Evolutionary conservation across 2,329 filamentous ascomycete genomes (phyloP).

Genomic region (Cladophialophora carrionii): DNA sequence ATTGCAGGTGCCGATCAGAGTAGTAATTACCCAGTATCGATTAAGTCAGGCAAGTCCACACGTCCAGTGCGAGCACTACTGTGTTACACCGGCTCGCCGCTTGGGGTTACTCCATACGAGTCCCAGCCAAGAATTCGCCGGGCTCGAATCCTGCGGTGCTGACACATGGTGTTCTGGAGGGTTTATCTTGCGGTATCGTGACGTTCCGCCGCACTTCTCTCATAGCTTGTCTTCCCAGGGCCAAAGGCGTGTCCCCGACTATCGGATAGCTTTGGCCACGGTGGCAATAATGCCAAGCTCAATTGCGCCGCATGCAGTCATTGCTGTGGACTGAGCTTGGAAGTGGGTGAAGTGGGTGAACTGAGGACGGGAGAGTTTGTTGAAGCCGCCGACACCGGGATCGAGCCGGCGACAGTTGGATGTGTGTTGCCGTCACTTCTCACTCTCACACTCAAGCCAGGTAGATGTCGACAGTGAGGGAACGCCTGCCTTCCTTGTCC

Average conservation of each 20-base stretch:
- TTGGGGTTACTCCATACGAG: background rate
- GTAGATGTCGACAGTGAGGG: slow-evolving; percentile 27
- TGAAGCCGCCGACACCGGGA: background rate
- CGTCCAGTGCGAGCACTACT: too few species aligned
- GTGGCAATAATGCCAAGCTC: slow-evolving; percentile 1
- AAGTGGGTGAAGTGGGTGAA: background rate
- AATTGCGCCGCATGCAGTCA: background rate
- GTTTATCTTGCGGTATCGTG: background rate
- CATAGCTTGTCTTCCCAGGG: background rate
- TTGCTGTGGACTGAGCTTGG: background rate
- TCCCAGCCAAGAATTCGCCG: background rate
- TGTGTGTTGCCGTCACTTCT: background rate
- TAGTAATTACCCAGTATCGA: background rate
- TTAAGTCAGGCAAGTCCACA: background rate
- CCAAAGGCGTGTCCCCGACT: background rate
- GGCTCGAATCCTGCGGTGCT: background rate
- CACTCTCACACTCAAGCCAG: slow-evolving; percentile 19
- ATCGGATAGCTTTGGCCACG: background rate
- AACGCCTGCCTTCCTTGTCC: slow-evolving; percentile 23
- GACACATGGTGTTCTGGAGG: too few species aligned
- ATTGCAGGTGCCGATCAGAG: too few species aligned
- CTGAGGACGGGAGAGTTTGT: background rate
- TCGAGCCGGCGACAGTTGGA: background rate
- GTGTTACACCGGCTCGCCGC: too few species aligned
- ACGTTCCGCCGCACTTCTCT: background rate